Evolutionary conservation across 257 asterid genomes (phyloP).

Genomic region (Solanum ossicruentum): DNA sequence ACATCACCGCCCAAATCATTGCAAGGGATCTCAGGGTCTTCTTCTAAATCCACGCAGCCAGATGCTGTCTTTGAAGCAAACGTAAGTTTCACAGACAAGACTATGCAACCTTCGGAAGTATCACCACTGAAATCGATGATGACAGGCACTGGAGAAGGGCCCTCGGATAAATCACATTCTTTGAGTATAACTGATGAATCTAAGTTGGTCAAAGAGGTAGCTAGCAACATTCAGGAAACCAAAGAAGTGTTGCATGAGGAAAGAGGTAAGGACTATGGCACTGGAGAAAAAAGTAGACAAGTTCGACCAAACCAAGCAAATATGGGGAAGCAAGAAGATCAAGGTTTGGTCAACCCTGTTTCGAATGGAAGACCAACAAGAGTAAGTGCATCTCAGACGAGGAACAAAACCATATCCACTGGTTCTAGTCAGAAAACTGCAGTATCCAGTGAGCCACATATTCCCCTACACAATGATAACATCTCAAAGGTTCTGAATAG

Average conservation of each 20-base stretch:
- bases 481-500: slow-evolving; percentile 22
- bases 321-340: slow-evolving; percentile 13
- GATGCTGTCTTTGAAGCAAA: not conserved
- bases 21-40: slow-evolving; percentile 2
- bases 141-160: not conserved
- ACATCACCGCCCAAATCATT: slow-evolving; percentile 22
- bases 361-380: slow-evolving; percentile 12
- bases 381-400: not conserved
- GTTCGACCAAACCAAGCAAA: slow-evolving; percentile 1
- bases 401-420: not conserved
- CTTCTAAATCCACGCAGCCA: slow-evolving; percentile 10
- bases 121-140: not conserved
- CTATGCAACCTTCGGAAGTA: slow-evolving; percentile 8
- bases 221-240: not conserved
- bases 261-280: slow-evolving; percentile 1
- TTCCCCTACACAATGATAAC: slow-evolving; percentile 24
- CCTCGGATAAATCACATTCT: slow-evolving; percentile 3
- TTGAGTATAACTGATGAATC: not conserved
- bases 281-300: slow-evolving; percentile 1
- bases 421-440: slow-evolving; percentile 7
- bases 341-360: slow-evolving; percentile 1
- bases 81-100: slow-evolving; percentile 2
- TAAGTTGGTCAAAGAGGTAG: not conserved
- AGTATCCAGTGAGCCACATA: slow-evolving; percentile 20
- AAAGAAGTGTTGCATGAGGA: slow-evolving; percentile 22